Evolutionary conservation across 1,139 yeast genomes (phyloP), one percentile per base, ranked within the genome.

Genomic region (Lodderomyces elongisporus): DNA sequence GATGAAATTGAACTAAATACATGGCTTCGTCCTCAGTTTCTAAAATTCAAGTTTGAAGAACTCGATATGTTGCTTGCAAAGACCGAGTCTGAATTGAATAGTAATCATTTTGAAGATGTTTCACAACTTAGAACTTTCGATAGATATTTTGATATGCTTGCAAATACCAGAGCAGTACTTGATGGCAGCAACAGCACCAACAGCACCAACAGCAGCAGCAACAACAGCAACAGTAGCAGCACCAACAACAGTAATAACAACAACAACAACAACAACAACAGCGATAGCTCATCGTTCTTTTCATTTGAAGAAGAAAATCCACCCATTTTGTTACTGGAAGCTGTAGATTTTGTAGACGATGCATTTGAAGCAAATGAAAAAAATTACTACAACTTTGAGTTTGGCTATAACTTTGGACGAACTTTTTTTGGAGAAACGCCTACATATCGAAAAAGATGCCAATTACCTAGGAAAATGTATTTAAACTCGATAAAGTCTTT

Each of bases 401-500:
- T 26, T 9, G 37, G 33, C 5, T 23, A 14, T 8, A 14, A 28
- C 4, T 9, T 15, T 5, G 35, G 32, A 5, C 21, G 25, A n/a
- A 28, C 22, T 5, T 31, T 28, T n/a, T 32, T 31, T 17, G 37
- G 31, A 17, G 24, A 22, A 27, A 16, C 29, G 13, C 34, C 30
- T 14, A 15, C 15, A 10, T 17, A 16, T 13, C 20, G 30, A n/a
- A 18, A 32, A 17, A 24, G 35, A 32, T 30, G 32, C 14, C 24
- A 17, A 12, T 32, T 38, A 6, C 39, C 41, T 6, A 17, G 27
- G 5, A 23, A 23, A 10, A 28, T 38, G 8, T 36, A 33, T 27
- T 30, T 35, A 3, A 37, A 39, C n/a, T 51, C 50, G 2, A 45
- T 57, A 14, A 27, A 37, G 12, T 36, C 53, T 1, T 21, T 25